These are phyloP conservation scores for Penicillium lividum DNA, from an alignment of 495 filamentous ascomycete species.

Conservation along the genomic window DNA sequence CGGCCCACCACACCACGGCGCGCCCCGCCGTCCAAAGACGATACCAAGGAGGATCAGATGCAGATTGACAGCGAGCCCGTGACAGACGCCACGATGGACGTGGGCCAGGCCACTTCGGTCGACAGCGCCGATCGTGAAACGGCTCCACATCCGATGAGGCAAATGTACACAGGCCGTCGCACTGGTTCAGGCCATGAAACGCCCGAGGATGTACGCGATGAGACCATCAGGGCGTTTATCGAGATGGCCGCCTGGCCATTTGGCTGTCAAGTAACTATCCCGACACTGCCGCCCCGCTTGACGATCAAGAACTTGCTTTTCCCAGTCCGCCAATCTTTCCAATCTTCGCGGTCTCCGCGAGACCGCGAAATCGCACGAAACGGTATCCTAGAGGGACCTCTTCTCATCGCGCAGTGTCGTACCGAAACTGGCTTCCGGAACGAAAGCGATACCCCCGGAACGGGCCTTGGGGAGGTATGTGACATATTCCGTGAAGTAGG, in stretches of 20 bases:
- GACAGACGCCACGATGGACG: conserved; percentile 33
- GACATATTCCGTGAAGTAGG: conserved; percentile 75
- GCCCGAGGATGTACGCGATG: conserved; percentile 73
- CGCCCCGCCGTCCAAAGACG: conserved; percentile 12
- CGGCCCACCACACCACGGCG: conserved; percentile 34
- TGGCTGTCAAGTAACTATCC: conserved; percentile 66
- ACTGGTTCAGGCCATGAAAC: conserved; percentile 66
- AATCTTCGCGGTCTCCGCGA: conserved; percentile 66
- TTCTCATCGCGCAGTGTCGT: conserved; percentile 59
- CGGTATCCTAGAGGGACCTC: conserved; percentile 75
- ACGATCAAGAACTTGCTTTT: conserved; percentile 54
- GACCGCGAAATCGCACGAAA: conserved; percentile 69
- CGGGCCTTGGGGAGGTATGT: conserved; percentile 56
- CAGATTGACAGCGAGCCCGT: conserved; percentile 20
- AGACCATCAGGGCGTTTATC: conserved; percentile 68
- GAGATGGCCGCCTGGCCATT: conserved; percentile 82
- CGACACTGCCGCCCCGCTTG: conserved; percentile 63
- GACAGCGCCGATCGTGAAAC: conserved; percentile 6
- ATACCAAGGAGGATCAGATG: conserved; percentile 25
- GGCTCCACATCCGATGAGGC: conserved; percentile 17
- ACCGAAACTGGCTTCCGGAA: conserved; percentile 55
- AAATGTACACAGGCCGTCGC: conserved; percentile 55
- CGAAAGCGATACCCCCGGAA: conserved; percentile 38
- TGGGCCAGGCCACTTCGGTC: conserved; percentile 26
- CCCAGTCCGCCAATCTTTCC: conserved; percentile 52